These are phyloP conservation scores for Solanum medicagineum DNA, from an alignment of 257 asterid species.

Conservation along the genomic window DNA sequence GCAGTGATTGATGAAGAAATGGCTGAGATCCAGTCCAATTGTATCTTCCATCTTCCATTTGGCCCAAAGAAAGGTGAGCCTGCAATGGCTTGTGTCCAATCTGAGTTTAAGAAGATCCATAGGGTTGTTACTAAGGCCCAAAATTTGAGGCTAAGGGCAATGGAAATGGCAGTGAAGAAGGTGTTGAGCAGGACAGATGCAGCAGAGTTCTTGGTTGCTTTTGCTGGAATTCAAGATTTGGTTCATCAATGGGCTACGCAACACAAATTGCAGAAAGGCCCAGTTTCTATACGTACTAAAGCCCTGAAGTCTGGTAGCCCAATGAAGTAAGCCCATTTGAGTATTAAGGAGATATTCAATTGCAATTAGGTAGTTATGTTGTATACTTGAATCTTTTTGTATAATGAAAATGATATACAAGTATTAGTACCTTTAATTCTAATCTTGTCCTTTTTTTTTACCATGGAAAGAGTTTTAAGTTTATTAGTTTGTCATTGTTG, in stretches of 20 bases:
- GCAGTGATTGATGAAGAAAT: slow-evolving; percentile 82
- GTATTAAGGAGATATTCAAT: not conserved
- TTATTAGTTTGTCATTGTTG: not conserved
- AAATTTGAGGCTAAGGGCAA: slow-evolving; percentile 51
- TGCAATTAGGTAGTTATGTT: not conserved
- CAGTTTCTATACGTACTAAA: slow-evolving; percentile 17
- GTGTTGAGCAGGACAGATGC: slow-evolving; percentile 63
- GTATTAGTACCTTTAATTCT: not conserved
- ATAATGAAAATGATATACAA: not conserved
- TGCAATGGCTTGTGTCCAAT: slow-evolving; percentile 20
- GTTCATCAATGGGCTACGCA: slow-evolving; percentile 41
- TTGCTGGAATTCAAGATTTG: slow-evolving; percentile 50
- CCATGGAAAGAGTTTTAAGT: not conserved
- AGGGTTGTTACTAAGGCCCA: slow-evolving; percentile 67
- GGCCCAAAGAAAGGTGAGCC: slow-evolving; percentile 15
- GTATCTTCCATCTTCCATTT: slow-evolving; percentile 63
- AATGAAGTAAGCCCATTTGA: not conserved
- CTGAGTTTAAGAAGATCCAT: slow-evolving; percentile 61
- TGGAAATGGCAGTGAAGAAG: slow-evolving; percentile 52
- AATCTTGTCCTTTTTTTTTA: not conserved
- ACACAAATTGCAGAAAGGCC: slow-evolving; percentile 15
- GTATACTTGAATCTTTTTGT: not conserved
- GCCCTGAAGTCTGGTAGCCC: slow-evolving; percentile 1
- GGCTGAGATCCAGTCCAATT: slow-evolving; percentile 73
- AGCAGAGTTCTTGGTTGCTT: slow-evolving; percentile 69